Evolutionary conservation across 805 yeast genomes (phyloP), one percentile per base, ranked within the genome.

Genomic region (Debaryomyces prosopidis): DNA sequence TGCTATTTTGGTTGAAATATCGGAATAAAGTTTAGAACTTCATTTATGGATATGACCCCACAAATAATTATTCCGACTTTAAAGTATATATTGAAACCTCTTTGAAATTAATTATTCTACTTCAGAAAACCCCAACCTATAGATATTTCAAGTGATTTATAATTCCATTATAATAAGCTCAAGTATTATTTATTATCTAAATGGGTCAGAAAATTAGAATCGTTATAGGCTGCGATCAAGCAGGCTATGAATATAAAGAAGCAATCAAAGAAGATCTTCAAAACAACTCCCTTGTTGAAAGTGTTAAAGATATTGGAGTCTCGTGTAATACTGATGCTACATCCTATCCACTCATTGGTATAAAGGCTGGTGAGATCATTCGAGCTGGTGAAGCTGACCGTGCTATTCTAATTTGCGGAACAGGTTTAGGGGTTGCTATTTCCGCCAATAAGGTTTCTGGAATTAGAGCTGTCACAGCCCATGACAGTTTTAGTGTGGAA

Each of bases 391-490:
- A 72, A 44, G 76, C 73, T 9, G 78, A 75, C 46, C 56, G 80
- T 18, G 80, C 71, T 9, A 64, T 75, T 23, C 56, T 75, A 34
- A 67, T 75, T 49, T 75, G 79, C 53, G 79, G 79, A 3, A 75
- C 79, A 7, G 79, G 79, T 1, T 60, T 75, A 30, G 79, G 79
- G 0, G 78, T 75, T n/a, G 77, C 77, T 11, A 65, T 75, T 40
- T 59, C 73, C 32, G 79, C 79, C 11, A 75, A 74, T 58, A 74
- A 74, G 51, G 79, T 74, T 16, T 53, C 62, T 2, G 78, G 78
- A 9, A 72, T 74, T 43, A 58, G 79, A 38, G 79, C 79, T 1
- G 78, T 69, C 8, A 74, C 79, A 17, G 79, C 78, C 3, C 78
- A 73, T 46, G 79, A 74, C 51, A 65, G 73, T 5, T 73, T 73